Evolutionary conservation across 306 rosid genomes (phyloP).

Genomic region (Lagenaria siceraria): DNA sequence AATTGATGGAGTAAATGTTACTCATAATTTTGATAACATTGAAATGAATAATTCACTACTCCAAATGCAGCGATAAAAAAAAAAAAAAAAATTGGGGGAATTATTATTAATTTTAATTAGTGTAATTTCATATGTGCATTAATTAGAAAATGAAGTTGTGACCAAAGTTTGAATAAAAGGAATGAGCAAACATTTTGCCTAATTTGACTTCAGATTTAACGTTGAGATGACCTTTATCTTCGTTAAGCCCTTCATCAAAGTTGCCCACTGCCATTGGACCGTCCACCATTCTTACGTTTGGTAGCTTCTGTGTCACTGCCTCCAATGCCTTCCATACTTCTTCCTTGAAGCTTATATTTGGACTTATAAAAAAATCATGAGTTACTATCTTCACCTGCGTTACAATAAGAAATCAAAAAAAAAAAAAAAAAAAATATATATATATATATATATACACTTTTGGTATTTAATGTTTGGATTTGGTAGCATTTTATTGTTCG

Average conservation of each 20-base stretch:
- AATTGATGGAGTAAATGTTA: too few species aligned
- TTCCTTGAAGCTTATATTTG: neutral
- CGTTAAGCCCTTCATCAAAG: neutral
- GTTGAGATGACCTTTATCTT: neutral
- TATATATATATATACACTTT: too few species aligned
- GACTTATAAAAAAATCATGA: neutral
- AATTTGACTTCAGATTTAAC: neutral
- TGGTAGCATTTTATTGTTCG: too few species aligned
- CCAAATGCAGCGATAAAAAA: too few species aligned
- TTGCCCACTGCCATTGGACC: neutral
- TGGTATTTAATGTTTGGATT: too few species aligned
- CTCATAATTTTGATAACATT: too few species aligned
- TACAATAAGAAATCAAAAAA: too few species aligned
- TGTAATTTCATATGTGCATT: neutral
- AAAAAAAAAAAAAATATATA: too few species aligned
- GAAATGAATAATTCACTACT: too few species aligned
- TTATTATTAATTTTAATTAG: too few species aligned
- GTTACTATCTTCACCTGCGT: neutral
- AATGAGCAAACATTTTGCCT: neutral
- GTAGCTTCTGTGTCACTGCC: neutral
- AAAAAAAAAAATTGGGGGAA: too few species aligned
- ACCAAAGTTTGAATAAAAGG: neutral
- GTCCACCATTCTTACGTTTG: neutral
- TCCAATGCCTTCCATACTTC: neutral
- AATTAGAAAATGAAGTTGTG: neutral